Evolutionary conservation across 148 eudicot genomes (phyloP), one percentile per base, ranked within the genome.

Genomic region (Chenopodium berlandieri): DNA sequence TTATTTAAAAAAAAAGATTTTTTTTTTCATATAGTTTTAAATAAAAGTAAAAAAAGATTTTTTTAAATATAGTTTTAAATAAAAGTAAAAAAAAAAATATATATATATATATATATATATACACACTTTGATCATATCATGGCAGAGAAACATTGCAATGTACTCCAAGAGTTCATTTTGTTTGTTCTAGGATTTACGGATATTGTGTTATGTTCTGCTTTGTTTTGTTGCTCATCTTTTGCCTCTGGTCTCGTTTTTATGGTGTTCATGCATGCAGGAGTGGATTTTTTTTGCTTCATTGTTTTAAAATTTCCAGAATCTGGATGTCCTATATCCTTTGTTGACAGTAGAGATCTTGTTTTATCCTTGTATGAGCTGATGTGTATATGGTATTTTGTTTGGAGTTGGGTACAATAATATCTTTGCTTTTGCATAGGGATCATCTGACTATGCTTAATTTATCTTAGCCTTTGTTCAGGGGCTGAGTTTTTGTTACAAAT

Each of bases 381-480:
- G 22, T 79, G 72, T 70, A n/a, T 76, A 19, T 73, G 69, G 46
- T 52, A 1, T 62, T 70, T 32, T 48, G 31, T 62, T 76, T 75
- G 75, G 73, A 60, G 63, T 16, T 64, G 48, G 30, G 47, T 68
- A 46, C 17, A 47, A 58, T 66, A 25, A 25, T 71, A 9, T 47
- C 8, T 30, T 76, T 71, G 16, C 60, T 75, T 13, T 76, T 73
- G n/a, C n/a, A 56, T 77, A 52, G 34, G 62, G 63, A 82, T 56
- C 65, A 27, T 78, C 89, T 91, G 87, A 92, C 80, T 67, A 72
- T 75, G 74, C 87, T 64, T 86, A 65, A 77, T 82, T 83, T 86
- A 32, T 83, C 48, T 50, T 88, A 92, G 98, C 86, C 94, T 94
- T 83, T 96, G 94, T 85, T 88, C 99, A 87, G 99, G 98, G 83